Evolutionary conservation across 1,139 yeast species (phyloP), one percentile per base, ranked within the genome.

Genomic region (Kodamaea arcana): DNA sequence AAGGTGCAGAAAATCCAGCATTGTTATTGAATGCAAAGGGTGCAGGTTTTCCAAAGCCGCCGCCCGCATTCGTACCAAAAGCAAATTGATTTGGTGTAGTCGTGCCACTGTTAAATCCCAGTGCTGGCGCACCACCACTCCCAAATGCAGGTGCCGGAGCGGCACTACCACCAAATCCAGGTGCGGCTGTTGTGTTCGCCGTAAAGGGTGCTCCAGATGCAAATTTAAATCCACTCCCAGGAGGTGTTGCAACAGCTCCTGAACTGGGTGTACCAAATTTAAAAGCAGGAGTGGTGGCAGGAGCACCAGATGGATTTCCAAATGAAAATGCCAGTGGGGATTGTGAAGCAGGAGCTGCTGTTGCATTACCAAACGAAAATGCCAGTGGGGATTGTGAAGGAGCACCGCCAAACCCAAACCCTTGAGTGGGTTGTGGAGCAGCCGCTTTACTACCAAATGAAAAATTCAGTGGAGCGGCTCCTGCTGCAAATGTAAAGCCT

Each of bases 31-130:
- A 13, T 12, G 28, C 39, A n/a, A n/a, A n/a, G 20, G 21, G 39
- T 29, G 15, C 29, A 6, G 33, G 29, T 3, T 37, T 40, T 11
- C 45, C 46, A 33, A 44, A 44, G 3, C 36, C 46, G 28, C 32
- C 8, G 6, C 6, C 4, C 12, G 28, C 11, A 15, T 12, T 12
- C 6, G 28, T 15, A 13, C 28, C 28, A 14, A 25, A 25, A 7
- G 28, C 28, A 25, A 25, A 25, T 11, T 25, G 15, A 14, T 25
- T 25, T 4, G 28, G 28, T 6, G 28, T 25, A 7, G 28, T 13
- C 6, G 28, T 13, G 6, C 28, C 28, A 15, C 28, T 25, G 6
- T 14, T 25, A 11, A 25, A 25, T 25, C 28, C 28, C 28, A 13
- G 28, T 24, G 26, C 11, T 24, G 12, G 14, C 15, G 26, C 23